phyloP scores from a whole-genome alignment of 208 protist species.

The Leishmania braziliensis region DNA sequence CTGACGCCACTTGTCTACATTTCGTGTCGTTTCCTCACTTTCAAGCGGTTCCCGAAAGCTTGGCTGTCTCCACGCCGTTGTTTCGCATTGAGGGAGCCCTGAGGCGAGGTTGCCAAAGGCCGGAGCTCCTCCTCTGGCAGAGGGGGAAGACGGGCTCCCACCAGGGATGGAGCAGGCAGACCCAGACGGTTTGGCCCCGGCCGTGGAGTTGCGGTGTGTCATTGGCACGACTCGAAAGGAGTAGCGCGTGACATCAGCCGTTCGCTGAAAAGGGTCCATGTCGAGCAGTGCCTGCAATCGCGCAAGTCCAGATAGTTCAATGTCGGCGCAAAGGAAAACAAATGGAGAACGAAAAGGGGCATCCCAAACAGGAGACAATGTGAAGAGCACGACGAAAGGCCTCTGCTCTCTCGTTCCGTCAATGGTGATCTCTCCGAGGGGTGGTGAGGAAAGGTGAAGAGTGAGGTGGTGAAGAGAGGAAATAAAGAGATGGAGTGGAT shows the following conservation, averaged over 20 bases:
- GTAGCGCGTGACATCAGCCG: not conserved
- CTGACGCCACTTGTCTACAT: slow-evolving; percentile 32
- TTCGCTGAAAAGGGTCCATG: slow-evolving; percentile 33
- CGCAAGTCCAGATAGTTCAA: not conserved
- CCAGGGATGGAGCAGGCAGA: not conserved
- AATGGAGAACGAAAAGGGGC: not conserved
- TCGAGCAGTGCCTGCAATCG: not conserved
- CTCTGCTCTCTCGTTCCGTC: not conserved
- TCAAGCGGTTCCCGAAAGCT: not conserved
- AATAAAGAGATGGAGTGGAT: not conserved
- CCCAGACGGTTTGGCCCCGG: not conserved
- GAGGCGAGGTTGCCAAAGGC: not conserved
- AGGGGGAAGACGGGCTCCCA: not conserved
- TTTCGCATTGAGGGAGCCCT: not conserved
- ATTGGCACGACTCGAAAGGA: slow-evolving; percentile 30
- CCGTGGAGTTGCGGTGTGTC: slow-evolving; percentile 25
- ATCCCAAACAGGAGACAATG: not conserved
- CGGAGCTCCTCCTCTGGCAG: not conserved
- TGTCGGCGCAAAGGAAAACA: not conserved
- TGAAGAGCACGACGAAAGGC: not conserved
- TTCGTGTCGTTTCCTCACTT: not conserved
- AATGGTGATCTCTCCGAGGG: not conserved
- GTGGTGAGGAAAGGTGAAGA: not conserved
- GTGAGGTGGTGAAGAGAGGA: not conserved
- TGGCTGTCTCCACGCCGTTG: not conserved